Base-by-base conservation (phyloP, 148 eudicot species). In the Bassia scoparia region DNA sequence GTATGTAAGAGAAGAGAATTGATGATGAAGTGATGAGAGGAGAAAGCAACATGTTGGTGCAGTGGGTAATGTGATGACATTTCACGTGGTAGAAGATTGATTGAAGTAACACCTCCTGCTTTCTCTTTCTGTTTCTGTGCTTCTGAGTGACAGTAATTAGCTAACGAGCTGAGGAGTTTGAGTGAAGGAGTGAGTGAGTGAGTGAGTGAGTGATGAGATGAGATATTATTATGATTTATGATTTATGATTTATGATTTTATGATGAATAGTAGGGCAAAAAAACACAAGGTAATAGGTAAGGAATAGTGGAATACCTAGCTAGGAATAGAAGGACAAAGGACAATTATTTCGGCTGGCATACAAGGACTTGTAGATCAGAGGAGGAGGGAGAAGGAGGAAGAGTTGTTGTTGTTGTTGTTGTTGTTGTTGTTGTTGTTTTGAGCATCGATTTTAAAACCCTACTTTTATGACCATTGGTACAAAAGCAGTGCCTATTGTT, bases 21-120 rank as follows among this genome's bases (percentile, higher is more conserved):
- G n/a, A n/a, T n/a, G n/a, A n/a, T n/a, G n/a, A n/a, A n/a, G n/a
- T 46, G 27, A 2, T 17, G 3, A 30, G 54, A 76, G 70, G 62
- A 20, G 68, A 46, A 34, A 53, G 37, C 29, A 44, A 64, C 48
- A 55, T 48, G 29, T 69, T 49, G 58, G 35, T 23, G 73, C 79
- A 77, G 70, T 63, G 63, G 74, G 48, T 70, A 71, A 43, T 62
- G 80, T 77, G 80, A 77, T 77, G 80, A 77, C 75, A 62, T 70
- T 77, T 77, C 80, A 77, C 75, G 80, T 77, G 80, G 65, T 66
- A 62, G 7, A 18, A 29, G 64, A 70, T 49, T 70, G 80, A 70
- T 77, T 77, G 75, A 71, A 61, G 33, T 76, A 16, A 68, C 78
- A 1, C 67, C 62, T 75, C 67, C 29, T 59, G 53, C 34, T 30